Evolutionary conservation across 352 stramenopile species (phyloP).

Genomic region (Phytophthora foliorum): DNA sequence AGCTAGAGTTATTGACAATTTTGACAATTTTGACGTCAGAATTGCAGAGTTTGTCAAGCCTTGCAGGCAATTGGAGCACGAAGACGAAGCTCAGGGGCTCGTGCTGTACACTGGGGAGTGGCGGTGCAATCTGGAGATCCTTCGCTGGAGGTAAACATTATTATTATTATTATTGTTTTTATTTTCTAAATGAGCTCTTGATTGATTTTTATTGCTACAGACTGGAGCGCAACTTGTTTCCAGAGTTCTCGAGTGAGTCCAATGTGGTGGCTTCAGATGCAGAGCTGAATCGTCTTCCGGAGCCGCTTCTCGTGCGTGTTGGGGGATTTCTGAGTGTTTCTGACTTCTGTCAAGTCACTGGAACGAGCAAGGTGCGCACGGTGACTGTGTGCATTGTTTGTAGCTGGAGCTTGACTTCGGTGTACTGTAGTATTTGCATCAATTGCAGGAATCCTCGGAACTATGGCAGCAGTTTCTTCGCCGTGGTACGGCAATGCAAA

Average conservation of each 20-base stretch:
- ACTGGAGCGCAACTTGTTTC: slow-evolving; percentile 55
- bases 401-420: slow-evolving; percentile 1
- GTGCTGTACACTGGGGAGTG: slow-evolving; percentile 33
- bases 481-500: slow-evolving; percentile 29
- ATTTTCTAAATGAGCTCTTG: not conserved
- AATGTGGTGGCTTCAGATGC: slow-evolving; percentile 34
- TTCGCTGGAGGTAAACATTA: slow-evolving; percentile 50
- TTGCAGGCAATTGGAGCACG: not conserved
- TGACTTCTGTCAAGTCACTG: slow-evolving; percentile 46
- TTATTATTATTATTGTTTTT: not conserved
- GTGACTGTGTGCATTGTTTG: not conserved
- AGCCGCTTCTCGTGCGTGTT: slow-evolving; percentile 38
- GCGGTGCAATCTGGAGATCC: slow-evolving; percentile 51
- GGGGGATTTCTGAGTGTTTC: slow-evolving; percentile 38
- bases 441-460: slow-evolving; percentile 24
- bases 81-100: not conserved
- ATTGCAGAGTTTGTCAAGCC: slow-evolving; percentile 55
- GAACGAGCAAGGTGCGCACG: slow-evolving; percentile 47
- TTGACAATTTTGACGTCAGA: slow-evolving; percentile 27
- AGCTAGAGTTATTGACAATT: slow-evolving; percentile 13
- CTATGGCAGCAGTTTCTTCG: slow-evolving; percentile 46
- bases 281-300: slow-evolving; percentile 53
- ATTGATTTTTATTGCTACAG: slow-evolving; percentile 16
- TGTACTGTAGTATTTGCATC: slow-evolving; percentile 39
- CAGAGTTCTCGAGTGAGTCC: slow-evolving; percentile 32